Evolutionary conservation across 371 early-diverging fungal genomes (phyloP).

Genomic region (Cokeromyces recurvatus): DNA sequence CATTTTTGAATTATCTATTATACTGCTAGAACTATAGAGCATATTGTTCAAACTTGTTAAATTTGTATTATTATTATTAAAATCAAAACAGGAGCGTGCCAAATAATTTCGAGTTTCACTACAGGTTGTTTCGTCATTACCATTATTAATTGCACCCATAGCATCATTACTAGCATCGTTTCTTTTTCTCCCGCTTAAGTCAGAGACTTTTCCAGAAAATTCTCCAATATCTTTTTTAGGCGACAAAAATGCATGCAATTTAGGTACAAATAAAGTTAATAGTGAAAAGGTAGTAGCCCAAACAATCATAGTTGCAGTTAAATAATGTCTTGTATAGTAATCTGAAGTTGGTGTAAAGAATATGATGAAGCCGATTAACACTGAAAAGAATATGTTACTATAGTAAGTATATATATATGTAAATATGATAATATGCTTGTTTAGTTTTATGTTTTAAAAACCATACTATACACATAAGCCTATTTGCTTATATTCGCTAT

Average conservation of each 20-base stretch:
- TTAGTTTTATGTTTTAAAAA: background rate
- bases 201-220: constrained; percentile 19
- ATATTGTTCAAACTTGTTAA: constrained; percentile 32
- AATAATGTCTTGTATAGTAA: constrained; percentile 47
- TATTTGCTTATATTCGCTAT: constrained; percentile 57
- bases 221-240: constrained; percentile 1
- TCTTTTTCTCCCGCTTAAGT: constrained; percentile 22
- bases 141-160: too few species aligned
- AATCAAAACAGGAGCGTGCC: too few species aligned
- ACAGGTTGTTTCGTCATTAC: background rate
- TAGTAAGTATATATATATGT: background rate
- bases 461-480: constrained; percentile 59
- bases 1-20: constrained; percentile 4
- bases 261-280: constrained; percentile 49
- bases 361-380: constrained; percentile 46
- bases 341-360: constrained; percentile 45
- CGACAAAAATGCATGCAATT: constrained; percentile 37
- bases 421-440: too few species aligned
- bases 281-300: constrained; percentile 56
- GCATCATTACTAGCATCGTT: too few species aligned
- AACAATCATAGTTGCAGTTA: constrained; percentile 47
- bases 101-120: too few species aligned
- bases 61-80: background rate
- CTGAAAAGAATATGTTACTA: constrained; percentile 57
- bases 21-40: constrained; percentile 10